A percentile compares a stretch with the other conserved stretches of the same genome.
Conservation (phyloP, 2,329 filamentous ascomycete genomes). For the Oidium heveae region DNA sequence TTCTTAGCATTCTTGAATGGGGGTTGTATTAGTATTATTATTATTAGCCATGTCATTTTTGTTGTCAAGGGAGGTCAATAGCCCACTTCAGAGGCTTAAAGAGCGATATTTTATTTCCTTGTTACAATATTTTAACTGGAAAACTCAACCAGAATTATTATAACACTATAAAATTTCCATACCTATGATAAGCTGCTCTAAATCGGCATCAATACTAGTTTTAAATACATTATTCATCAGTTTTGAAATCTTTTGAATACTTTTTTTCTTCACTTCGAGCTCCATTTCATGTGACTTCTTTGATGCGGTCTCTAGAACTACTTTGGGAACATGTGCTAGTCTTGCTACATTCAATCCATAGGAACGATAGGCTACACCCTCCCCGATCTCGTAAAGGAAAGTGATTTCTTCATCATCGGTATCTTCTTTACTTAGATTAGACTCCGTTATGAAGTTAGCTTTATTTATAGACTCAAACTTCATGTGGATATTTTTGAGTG, state of each 20-base stretch:
- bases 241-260: conserved; percentile 19
- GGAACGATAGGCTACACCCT: conserved; percentile 76
- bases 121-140: not conserved
- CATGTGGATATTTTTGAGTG: conserved; percentile 82
- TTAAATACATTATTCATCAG: conserved; percentile 9
- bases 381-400: conserved; percentile 77
- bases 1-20: no score
- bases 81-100: not conserved
- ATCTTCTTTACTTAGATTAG: conserved; percentile 5
- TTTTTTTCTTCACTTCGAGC: conserved; percentile 37
- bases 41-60: not conserved
- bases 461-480: not conserved
- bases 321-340: conserved; percentile 53
- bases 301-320: conserved; percentile 57
- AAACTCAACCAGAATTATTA: not conserved
- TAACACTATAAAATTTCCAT: conserved; percentile 30
- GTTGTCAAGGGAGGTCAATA: not conserved
- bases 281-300: conserved; percentile 62
- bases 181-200: conserved; percentile 10
- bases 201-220: conserved; percentile 1
- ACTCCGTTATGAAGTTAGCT: not conserved
- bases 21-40: not conserved
- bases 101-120: not conserved
- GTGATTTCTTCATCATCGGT: conserved; percentile 54
- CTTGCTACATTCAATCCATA: conserved; percentile 88